Evolutionary conservation across 768 basidiomycete genomes (phyloP).

Genomic region (Hysterangium stoloniferum): DNA sequence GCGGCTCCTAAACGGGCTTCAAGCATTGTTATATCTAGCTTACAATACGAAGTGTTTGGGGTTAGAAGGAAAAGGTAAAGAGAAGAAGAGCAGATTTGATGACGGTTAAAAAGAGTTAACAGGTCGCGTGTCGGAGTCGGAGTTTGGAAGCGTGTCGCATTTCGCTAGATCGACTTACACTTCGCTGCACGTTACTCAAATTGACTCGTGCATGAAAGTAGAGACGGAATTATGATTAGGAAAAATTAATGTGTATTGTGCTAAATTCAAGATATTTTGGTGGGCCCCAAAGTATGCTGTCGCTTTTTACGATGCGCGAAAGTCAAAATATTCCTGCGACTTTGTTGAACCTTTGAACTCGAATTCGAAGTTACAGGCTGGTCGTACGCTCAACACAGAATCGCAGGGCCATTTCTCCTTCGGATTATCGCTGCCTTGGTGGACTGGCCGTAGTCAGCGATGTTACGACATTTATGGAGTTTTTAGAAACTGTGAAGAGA

Average conservation of each 20-base stretch:
- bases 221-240: too few relatives aligned
- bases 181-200: too few relatives aligned
- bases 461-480: constrained; percentile 60
- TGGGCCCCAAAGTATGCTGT: too few relatives aligned
- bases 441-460: constrained; percentile 89
- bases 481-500: constrained; percentile 40
- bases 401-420: constrained; percentile 39
- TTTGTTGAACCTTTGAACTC: too few relatives aligned
- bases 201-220: too few relatives aligned
- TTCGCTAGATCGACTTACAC: too few relatives aligned
- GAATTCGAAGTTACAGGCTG: too few relatives aligned
- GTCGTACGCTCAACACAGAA: too few relatives aligned
- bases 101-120: background rate
- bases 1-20: constrained; percentile 91
- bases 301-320: too few relatives aligned
- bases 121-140: background rate
- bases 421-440: constrained; percentile 48
- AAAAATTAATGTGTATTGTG: too few relatives aligned
- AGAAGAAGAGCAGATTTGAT: background rate
- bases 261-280: too few relatives aligned
- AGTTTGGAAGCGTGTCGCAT: constrained; percentile 1
- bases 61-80: background rate
- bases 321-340: too few relatives aligned
- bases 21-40: constrained; percentile 42
- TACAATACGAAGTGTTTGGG: background rate